Base-by-base conservation (phyloP, 495 filamentous ascomycete genomes). In the Pyrenula aspistea region DNA sequence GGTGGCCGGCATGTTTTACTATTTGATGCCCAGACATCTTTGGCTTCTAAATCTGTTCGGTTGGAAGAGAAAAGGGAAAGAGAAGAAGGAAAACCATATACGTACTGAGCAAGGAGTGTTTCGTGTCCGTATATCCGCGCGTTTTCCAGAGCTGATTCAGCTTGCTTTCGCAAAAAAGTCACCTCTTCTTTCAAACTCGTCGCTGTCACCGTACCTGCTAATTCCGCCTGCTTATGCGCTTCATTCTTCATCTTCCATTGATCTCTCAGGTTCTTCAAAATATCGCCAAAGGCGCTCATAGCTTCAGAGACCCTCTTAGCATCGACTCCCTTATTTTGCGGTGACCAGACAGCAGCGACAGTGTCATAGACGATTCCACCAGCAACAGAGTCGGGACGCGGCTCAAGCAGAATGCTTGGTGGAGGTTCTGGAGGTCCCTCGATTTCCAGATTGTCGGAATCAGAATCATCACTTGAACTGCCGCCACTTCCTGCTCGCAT, bases 41-140 rank as follows among this genome's bases (percentile, higher is more conserved):
- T 8, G 31, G 31, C 31, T 8, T 15, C 4, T 42, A 42, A 15
- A 8, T 42, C 31, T 42, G 31, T 42, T 4, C 4, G 15, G 31
- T 8, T 8, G 4, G 31, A 42, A 42, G 31, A 42, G 31, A 42
- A 15, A 15, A 42, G 31, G 8, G 31, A 4, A 8, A 42, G 15
- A 42, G 31, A 42, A 15, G 4, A 42, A 8, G 31, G 59, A 55
- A 59, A 62, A 53, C 54, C 56, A 15, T 25, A 56, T 59, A 76
- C 80, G 68, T 82, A 83, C 80, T 83, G 80, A 61, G 83, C 77
- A 57, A 91, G 65, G 55, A 89, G 82, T 23, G 77, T 73, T 22
- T 75, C 75, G 62, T 89, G 84, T 15, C 83, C 85, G 63, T 76
- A 74, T 24, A 80, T 74, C 55, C 85, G 56, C 19, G 83, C 77